A percentile compares a stretch with the other conserved stretches of the same genome.
These are phyloP conservation scores for Xerocomus brunneocitrinus DNA, from an alignment of 768 basidiomycete species.

Conservation along the genomic window DNA sequence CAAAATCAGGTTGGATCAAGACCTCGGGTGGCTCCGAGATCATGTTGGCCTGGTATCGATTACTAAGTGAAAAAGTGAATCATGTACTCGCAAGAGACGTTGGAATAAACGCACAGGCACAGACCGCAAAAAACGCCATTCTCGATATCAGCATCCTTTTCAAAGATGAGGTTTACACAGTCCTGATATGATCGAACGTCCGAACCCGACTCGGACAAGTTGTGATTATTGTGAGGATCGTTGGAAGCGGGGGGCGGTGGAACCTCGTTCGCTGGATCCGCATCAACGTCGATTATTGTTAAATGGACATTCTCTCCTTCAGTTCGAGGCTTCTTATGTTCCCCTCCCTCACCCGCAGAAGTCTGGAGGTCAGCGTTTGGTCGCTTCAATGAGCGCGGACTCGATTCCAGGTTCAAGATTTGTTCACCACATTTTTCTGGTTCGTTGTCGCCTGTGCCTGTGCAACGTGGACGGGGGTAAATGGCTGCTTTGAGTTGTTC, in stretches of 20 bases:
- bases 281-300: not conserved
- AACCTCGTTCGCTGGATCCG: not conserved
- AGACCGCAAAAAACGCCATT: conserved; percentile 39
- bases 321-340: conserved; percentile 18
- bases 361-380: conserved; percentile 9
- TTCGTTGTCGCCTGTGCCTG: conserved; percentile 1
- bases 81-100: not conserved
- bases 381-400: conserved; percentile 15
- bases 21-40: conserved; percentile 29
- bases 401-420: not conserved
- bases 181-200: conserved; percentile 39
- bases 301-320: conserved; percentile 4
- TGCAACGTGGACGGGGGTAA: not conserved
- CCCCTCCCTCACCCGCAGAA: conserved; percentile 6
- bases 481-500: conserved; percentile 2
- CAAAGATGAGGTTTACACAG: conserved; percentile 37
- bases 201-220: not conserved
- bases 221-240: not conserved
- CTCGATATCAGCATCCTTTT: conserved; percentile 28
- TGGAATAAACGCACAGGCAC: conserved; percentile 44
- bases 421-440: not conserved
- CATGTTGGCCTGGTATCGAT: conserved; percentile 26
- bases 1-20: conserved; percentile 28
- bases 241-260: not conserved
- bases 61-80: conserved; percentile 12